Evolutionary conservation across 441 rosid genomes (phyloP), one percentile per base, ranked within the genome.

Genomic region (Eutrema salsugineum): DNA sequence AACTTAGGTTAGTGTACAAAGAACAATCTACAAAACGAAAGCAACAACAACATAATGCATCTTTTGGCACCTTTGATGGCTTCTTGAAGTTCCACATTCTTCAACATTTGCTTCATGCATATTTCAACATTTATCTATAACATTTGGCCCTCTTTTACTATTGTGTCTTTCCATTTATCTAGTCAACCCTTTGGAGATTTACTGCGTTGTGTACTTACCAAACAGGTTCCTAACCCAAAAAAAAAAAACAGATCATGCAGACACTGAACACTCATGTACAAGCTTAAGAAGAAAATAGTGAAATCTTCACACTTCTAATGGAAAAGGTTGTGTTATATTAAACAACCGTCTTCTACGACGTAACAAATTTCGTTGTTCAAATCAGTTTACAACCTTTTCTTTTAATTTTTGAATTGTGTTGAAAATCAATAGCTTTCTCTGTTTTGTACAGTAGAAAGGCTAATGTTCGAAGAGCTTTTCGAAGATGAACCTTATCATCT

Each of bases 321-420:
- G n/a, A n/a, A n/a, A n/a, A n/a, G n/a, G n/a, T n/a, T n/a, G 61
- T 75, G 71, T 94, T 49, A 61, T 75, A 88, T 91, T 68, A 91
- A 91, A 60, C 56, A 89, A 84, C 99, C 7, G 81, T 89, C 72
- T 95, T 95, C 80, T 98, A 95, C 62, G 98, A 95, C 3, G 27
- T 38, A 43, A 17, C 15, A 1, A 19, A 9, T 6, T 30, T 44
- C 19, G 39, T 58, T 54, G 11, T 19, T 38, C 44, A 74, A 12
- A 36, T 28, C 66, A 16, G 64, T 63, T 42, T 7, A 17, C 8
- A 11, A 8, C 48, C 33, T 5, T 5, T 15, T 35, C 33, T 40
- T 44, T 47, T 30, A 3, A 8, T 19, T 47, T 27, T 22, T 17
- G 10, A 48, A 5, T 28, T 53, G 30, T 56, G 11, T 58, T 68